Conservation (phyloP, 148 eudicot genomes). For the Amaranthus cruentus region DNA sequence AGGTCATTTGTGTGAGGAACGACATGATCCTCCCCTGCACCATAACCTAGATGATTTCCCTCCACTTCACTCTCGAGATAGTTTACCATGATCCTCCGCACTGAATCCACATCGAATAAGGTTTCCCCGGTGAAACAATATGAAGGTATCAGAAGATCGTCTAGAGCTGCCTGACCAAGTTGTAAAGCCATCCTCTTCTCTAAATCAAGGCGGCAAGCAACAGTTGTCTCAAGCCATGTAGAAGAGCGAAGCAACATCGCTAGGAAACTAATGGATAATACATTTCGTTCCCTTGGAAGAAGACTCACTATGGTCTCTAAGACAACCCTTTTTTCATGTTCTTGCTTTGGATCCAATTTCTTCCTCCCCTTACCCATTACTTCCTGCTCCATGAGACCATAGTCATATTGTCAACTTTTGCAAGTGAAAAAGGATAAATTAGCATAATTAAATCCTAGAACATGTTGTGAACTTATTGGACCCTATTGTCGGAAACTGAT, state of each 20-base stretch:
- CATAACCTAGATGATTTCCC: slow-evolving; percentile 30
- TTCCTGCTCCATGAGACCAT: slow-evolving; percentile 46
- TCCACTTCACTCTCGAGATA: slow-evolving; percentile 54
- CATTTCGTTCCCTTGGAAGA: slow-evolving; percentile 71
- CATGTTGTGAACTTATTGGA: background rate
- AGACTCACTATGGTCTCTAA: slow-evolving; percentile 89
- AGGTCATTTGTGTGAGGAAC: slow-evolving; percentile 39
- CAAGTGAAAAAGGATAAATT: background rate
- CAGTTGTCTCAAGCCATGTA: slow-evolving; percentile 72
- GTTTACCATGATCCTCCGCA: slow-evolving; percentile 62
- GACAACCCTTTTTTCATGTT: slow-evolving; percentile 81
- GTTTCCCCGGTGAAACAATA: slow-evolving; percentile 72
- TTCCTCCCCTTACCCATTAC: slow-evolving; percentile 64
- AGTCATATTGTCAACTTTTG: background rate
- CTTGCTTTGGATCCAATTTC: slow-evolving; percentile 69
- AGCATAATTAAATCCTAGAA: background rate
- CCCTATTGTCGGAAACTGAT: no score
- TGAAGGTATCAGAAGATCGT: slow-evolving; percentile 84
- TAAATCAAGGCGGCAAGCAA: slow-evolving; percentile 84
- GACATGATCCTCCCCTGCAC: slow-evolving; percentile 32
- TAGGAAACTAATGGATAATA: slow-evolving; percentile 76
- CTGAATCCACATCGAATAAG: slow-evolving; percentile 78
- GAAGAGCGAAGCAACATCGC: slow-evolving; percentile 84
- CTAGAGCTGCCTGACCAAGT: slow-evolving; percentile 76
- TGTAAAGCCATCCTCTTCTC: slow-evolving; percentile 85